phyloP scores from a whole-genome alignment of 371 early-diverging fungal genomes.

The Mortierella sp. region DNA sequence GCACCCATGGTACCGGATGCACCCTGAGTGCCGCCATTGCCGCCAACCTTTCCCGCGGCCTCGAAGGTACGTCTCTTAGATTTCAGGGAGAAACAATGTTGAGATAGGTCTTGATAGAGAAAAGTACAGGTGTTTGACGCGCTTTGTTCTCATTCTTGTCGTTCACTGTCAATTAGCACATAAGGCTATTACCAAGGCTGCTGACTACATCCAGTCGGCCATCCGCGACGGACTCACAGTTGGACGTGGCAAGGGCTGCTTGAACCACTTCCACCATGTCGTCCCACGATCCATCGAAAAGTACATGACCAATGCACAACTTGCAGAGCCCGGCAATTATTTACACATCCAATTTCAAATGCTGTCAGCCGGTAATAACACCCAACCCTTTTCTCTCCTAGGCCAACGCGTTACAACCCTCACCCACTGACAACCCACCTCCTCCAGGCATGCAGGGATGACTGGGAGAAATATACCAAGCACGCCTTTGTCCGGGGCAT shows the following conservation, averaged over 20 bases:
- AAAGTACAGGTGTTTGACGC: background rate
- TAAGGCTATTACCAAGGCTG: slow-evolving; percentile 63
- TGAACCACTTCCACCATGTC: slow-evolving; percentile 79
- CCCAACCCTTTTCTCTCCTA: slow-evolving; percentile 13
- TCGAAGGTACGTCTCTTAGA: slow-evolving; percentile 56
- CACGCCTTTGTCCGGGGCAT: slow-evolving; percentile 85
- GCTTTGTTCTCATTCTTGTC: background rate
- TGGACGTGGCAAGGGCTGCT: slow-evolving; percentile 81
- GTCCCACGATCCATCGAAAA: slow-evolving; percentile 64
- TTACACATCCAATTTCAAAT: background rate
- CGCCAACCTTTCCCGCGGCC: slow-evolving; percentile 73
- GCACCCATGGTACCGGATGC: slow-evolving; percentile 92
- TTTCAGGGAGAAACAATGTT: background rate
- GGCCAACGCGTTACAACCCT: slow-evolving; percentile 59
- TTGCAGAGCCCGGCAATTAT: background rate
- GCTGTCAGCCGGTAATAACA: background rate
- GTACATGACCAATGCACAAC: slow-evolving; percentile 42
- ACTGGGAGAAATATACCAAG: slow-evolving; percentile 79
- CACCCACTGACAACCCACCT: slow-evolving; percentile 64
- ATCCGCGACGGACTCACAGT: slow-evolving; percentile 66
- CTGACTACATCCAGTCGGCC: slow-evolving; percentile 71
- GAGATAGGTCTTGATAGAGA: too few species aligned
- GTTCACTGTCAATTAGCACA: slow-evolving; percentile 48
- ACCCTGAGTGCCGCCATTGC: slow-evolving; percentile 89
- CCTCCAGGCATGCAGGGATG: slow-evolving; percentile 63